phyloP scores from a whole-genome alignment of 768 basidiomycete species.

The Boletus subcaerulescens region DNA sequence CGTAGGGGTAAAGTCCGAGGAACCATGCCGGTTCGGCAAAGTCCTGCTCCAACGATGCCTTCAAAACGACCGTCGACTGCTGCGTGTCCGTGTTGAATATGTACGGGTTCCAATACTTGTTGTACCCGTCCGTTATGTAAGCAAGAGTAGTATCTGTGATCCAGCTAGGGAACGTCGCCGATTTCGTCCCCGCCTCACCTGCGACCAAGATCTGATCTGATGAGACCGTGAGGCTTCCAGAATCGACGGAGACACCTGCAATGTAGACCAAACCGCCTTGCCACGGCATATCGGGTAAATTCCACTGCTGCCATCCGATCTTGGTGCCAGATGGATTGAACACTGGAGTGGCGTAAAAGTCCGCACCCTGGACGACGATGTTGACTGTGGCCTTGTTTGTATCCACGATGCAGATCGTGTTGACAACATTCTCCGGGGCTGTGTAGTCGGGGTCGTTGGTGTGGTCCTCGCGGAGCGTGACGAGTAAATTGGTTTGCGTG shows the following conservation, averaged over 20 bases:
- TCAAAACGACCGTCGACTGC: conserved; percentile 25
- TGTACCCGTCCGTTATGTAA: conserved; percentile 55
- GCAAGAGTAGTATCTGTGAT: conserved; percentile 49
- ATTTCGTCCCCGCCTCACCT: conserved; percentile 41
- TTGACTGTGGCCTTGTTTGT: conserved; percentile 37
- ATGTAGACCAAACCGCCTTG: conserved; percentile 52
- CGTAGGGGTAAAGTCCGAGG: conserved; percentile 19
- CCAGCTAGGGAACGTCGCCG: conserved; percentile 33
- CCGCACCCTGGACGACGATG: conserved; percentile 48
- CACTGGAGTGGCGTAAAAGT: conserved; percentile 61
- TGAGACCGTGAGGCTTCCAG: conserved; percentile 24
- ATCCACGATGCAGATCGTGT: conserved; percentile 55
- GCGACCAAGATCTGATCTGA: conserved; percentile 41
- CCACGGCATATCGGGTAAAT: conserved; percentile 67
- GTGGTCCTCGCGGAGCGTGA: conserved; percentile 67
- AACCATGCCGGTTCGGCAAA: conserved; percentile 21
- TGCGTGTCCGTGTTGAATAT: conserved; percentile 26
- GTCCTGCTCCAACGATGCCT: conserved; percentile 18
- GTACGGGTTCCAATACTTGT: conserved; percentile 55
- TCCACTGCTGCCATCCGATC: conserved; percentile 63
- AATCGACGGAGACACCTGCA: conserved; percentile 35
- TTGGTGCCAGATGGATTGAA: conserved; percentile 55
- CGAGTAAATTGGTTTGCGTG: conserved; percentile 43
- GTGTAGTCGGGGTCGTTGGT: conserved; percentile 27
- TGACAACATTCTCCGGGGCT: conserved; percentile 40